Base-by-base conservation (phyloP, 441 rosid species). In the Adansonia grandidieri region DNA sequence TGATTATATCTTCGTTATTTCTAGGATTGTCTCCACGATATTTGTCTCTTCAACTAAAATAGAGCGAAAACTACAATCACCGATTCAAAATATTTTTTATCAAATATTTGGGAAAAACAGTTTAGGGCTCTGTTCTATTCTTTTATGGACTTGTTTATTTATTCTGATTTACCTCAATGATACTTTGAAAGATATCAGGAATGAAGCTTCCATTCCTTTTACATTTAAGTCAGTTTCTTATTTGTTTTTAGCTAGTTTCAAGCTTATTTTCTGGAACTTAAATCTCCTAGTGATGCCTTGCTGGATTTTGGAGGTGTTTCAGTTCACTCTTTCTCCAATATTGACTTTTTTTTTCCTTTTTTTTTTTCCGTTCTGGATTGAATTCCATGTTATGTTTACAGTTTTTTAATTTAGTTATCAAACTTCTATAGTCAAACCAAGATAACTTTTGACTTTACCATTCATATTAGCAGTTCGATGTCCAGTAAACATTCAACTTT, bases 231-330 rank as follows among this genome's bases (percentile, higher is more conserved):
- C 62, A 15, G 48, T 71, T 71, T 37, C 75, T 53, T 71, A 53
- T 71, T 32, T 72, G 51, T 37, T 56, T 37, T 11, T 54, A 32
- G 10, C 50, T 54, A 54, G 48, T 72, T 47, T 37, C 37, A 72
- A 40, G 60, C n/a, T 72, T 60, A 54, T 72, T 56, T 72, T 28
- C 2, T 9, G 50, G 60, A 72, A 72, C 64, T 72, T 57, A 72
- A 37, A 72, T 72, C 19, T 72, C 64, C 5, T 40, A 40, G 19
- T 56, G 60, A 32, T 37, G 63, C 15, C 62, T 10, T 71, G 15
- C 15, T 37, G 28, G 48, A 72, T 37, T 54, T 51, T 71, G 61
- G 9, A 47, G 11, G 7, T 50, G 74, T 50, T 70, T 51, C n/a
- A 28, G 74, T 24, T 70, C 19, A 14, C n/a, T 70, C 14, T 50